Evolutionary conservation across 805 yeast species (phyloP), one percentile per base, ranked within the genome.

Genomic region (Metschnikowia similis): DNA sequence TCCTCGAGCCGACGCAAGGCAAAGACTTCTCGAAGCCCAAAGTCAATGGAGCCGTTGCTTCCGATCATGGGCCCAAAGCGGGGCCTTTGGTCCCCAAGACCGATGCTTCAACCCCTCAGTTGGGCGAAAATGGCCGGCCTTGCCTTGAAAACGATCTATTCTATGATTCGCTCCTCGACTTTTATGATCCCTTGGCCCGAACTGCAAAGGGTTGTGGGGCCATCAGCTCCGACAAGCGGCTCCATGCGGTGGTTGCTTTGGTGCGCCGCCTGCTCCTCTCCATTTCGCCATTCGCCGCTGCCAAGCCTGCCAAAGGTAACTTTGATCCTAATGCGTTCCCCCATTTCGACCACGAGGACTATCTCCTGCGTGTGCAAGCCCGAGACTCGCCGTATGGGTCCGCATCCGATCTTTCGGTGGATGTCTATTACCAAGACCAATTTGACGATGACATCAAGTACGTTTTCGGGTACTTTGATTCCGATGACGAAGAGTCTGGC

Each of bases 401-500:
- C 11, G 52, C 55, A 21, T 52, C 51, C 17, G 82, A 79, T 45
- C 66, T 83, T 10, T 63, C 82, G 50, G 71, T 77, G 11, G 82
- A 80, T 57, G 62, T 83, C 48, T 85, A 81, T 53, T 72, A 73
- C 44, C 82, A 82, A 48, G 91, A 85, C 62, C 70, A 80, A 48
- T 82, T 80, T 54, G 91, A 85, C 62, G 89, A 84, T 56, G 90
- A 85, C 65, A 77, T 77, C 28, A 67, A 76, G 48, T 83, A 83
- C 56, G 80, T 83, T 58, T 81, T 81, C 59, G 85, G 81, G 41
- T 76, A 54, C 43, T 57, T 73, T 55, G 86, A 81, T 56, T 76
- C 52, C 9, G 58, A 54, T 21, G 58, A 55, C n/a, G 59, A 56
- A 37, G 47, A 30, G 14, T 31, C 48, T 4, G 52, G 45, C 21